These are phyloP conservation scores for Dichotomopilus funicola DNA, from an alignment of 2,329 filamentous ascomycete species.

Conservation along the genomic window DNA sequence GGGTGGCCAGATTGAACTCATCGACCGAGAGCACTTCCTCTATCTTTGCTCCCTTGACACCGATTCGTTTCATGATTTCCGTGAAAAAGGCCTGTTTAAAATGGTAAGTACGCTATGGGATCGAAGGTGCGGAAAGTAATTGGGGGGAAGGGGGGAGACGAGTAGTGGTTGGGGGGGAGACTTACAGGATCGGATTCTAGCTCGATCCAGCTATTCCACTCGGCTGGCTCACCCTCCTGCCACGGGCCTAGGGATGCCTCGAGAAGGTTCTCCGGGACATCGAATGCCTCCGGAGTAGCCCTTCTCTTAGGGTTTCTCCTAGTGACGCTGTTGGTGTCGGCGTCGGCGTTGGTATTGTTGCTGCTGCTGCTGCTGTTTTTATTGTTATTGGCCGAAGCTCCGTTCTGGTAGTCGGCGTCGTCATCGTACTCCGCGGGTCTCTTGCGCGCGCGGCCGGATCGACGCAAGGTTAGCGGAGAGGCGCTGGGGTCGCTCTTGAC, in stretches of 20 bases:
- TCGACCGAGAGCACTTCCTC: conserved; percentile 73
- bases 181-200: conserved; percentile 83
- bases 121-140: too few relatives aligned
- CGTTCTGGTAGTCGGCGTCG: neutral
- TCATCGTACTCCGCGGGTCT: neutral
- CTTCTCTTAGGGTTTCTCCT: conserved; percentile 22
- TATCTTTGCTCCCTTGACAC: conserved; percentile 65
- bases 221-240: conserved; percentile 45
- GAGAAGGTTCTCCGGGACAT: conserved; percentile 37
- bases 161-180: neutral
- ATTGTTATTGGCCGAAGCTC: neutral
- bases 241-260: conserved; percentile 43
- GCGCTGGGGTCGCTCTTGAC: neutral
- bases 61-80: conserved; percentile 71
- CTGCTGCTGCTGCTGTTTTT: conserved; percentile 10
- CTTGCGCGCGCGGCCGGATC: conserved; percentile 16
- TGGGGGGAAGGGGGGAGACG: too few relatives aligned
- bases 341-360: conserved; percentile 12
- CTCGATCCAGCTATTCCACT: conserved; percentile 72
- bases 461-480: conserved; percentile 8
- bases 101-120: too few relatives aligned
- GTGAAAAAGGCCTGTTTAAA: conserved; percentile 68
- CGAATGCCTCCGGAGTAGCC: conserved; percentile 24
- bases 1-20: conserved; percentile 51
- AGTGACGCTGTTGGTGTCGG: conserved; percentile 1